Base-by-base conservation (phyloP, 2,329 filamentous ascomycete genomes). In the Plenodomus tracheiphilus region DNA sequence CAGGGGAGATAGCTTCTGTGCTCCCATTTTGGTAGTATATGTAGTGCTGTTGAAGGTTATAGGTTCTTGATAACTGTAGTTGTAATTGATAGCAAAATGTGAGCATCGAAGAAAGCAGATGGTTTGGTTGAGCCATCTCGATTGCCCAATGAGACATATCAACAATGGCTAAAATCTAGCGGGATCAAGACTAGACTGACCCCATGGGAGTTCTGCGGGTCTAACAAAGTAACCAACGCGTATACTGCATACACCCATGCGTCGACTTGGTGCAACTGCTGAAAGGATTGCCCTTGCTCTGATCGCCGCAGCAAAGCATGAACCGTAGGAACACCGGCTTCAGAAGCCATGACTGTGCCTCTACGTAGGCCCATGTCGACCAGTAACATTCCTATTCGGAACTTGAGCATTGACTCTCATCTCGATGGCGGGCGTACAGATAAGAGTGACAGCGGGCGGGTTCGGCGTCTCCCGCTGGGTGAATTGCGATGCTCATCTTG, bases 1-100 rank as follows among this genome's bases (percentile, higher is more conserved):
- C 16, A 58, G 53, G 13, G 43, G 47, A n/a, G 54, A 51, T 15
- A 44, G 37, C 6, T 49, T 25, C 46, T 49, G 43, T 30, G 51
- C 44, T 17, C 11, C 32, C 51, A 54, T 54, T 4, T 11, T 32
- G 28, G 28, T 13, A 3, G 2, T n/a, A 15, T 21, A n/a, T 15
- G 36, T n/a, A 30, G 16, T 35, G 7, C 32, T n/a, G 2, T 30
- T 16, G 36, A 28, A 22, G 16, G 4, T 4, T 32, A 11, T 11
- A 16, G 18, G 4, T 37, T 20, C 4, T 7, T 37, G 16, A 17
- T 37, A 3, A 3, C 18, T 18, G 16, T 17, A n/a, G n/a, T 35
- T 4, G 32, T 13, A 35, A 13, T 35, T 35, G 32, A 5, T 6
- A 17, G 5, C 15, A 17, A 17, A 17, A 5, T 5, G 13, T 25